phyloP scores from a whole-genome alignment of 306 rosid species.

The Rosa rugosa region DNA sequence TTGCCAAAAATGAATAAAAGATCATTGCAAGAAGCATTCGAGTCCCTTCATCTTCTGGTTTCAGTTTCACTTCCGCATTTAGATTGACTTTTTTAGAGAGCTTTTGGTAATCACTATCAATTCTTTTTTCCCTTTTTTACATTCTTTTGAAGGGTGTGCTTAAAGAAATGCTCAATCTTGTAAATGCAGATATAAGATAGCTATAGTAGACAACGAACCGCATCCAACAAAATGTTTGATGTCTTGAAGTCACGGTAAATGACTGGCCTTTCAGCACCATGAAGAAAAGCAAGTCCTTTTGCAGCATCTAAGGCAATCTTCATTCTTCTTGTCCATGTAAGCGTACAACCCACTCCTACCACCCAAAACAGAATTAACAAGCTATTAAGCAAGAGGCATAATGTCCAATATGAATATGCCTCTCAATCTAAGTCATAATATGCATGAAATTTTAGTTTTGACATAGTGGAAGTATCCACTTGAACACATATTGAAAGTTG shows the following conservation, averaged over 20 bases:
- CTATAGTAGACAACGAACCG: constrained; percentile 55
- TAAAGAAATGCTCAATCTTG: constrained; percentile 4
- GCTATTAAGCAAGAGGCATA: not conserved
- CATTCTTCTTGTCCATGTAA: constrained; percentile 92
- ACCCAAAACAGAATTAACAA: constrained; percentile 34
- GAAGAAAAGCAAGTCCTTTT: constrained; percentile 98
- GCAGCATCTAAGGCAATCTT: constrained; percentile 96
- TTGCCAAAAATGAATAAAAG: not conserved
- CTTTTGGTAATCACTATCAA: not conserved
- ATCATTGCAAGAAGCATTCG: not conserved
- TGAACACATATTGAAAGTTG: constrained; percentile 1
- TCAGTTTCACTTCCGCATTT: not conserved
- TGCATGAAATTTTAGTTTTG: not conserved
- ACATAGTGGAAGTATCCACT: not conserved
- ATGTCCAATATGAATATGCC: not conserved
- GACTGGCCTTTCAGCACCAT: constrained; percentile 84
- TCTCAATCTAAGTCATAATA: not conserved
- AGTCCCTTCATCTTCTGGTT: not conserved
- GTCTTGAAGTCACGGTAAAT: constrained; percentile 99
- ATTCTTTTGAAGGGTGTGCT: not conserved
- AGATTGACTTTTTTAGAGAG: not conserved
- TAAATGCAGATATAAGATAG: constrained; percentile 1
- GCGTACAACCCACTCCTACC: constrained; percentile 82
- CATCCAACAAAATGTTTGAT: constrained; percentile 87
- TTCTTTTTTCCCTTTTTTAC: not conserved